Evolutionary conservation across 345 rosid genomes (phyloP).

Genomic region (Anacardium occidentale): DNA sequence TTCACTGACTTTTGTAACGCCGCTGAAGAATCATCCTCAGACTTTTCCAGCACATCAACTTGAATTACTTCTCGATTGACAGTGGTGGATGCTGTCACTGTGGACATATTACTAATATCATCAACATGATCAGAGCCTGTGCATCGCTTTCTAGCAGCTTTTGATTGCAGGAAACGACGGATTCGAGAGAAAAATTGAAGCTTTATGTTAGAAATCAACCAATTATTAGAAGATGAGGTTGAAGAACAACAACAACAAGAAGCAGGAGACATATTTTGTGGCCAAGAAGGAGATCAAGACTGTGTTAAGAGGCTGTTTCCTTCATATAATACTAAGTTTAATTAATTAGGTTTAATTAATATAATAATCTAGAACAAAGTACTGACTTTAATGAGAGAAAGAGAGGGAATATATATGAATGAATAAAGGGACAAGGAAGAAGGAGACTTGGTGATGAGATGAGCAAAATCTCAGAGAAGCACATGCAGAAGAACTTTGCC

Average conservation of each 20-base stretch:
- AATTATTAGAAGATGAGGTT: constrained; percentile 36
- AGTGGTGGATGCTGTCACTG: neutral
- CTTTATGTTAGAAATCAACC: constrained; percentile 43
- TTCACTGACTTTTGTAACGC: constrained; percentile 76
- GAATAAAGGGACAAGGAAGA: constrained; percentile 8
- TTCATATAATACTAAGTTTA: constrained; percentile 1
- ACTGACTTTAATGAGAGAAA: constrained; percentile 12
- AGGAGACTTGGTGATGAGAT: neutral
- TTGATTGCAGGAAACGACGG: constrained; percentile 58
- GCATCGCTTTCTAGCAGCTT: constrained; percentile 38
- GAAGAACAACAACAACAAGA: constrained; percentile 9
- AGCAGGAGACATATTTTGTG: constrained; percentile 18
- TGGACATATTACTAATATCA: constrained; percentile 16
- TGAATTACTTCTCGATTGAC: neutral
- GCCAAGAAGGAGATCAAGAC: constrained; percentile 18
- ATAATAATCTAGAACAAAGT: neutral
- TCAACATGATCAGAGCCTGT: constrained; percentile 14
- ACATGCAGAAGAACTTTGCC: constrained; percentile 43
- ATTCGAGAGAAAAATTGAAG: constrained; percentile 57
- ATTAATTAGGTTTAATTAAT: neutral
- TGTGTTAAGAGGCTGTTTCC: constrained; percentile 20
- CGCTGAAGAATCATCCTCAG: constrained; percentile 38
- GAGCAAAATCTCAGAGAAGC: constrained; percentile 17
- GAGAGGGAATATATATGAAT: neutral
- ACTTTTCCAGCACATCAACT: constrained; percentile 1